Evolutionary conservation across 305 asterid species (phyloP).

Genomic region (Fraxinus angustifolia): DNA sequence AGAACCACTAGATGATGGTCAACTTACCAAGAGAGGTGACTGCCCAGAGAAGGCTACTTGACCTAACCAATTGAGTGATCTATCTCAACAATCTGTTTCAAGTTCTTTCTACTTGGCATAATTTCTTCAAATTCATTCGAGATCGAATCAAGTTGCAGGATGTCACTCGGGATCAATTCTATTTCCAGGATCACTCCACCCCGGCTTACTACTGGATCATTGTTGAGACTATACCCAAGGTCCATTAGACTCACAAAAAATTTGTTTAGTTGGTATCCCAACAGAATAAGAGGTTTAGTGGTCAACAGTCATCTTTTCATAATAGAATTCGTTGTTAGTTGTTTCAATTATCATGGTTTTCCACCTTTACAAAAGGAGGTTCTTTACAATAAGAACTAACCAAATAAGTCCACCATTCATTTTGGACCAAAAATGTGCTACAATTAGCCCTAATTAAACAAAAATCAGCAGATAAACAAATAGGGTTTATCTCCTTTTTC

Average conservation of each 20-base stretch:
- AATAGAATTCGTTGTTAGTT: not conserved
- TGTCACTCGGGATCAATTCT: not conserved
- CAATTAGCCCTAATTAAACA: not conserved
- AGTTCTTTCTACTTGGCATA: not conserved
- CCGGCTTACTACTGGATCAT: not conserved
- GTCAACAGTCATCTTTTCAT: not conserved
- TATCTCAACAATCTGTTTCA: not conserved
- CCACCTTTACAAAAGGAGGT: not conserved
- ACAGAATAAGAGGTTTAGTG: not conserved
- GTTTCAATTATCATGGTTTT: not conserved
- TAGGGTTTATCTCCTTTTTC: no score
- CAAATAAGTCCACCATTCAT: not conserved
- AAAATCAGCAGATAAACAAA: not conserved
- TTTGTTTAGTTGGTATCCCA: not conserved
- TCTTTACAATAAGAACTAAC: no score
- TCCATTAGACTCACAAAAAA: not conserved
- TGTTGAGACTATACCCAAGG: not conserved
- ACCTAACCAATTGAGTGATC: not conserved
- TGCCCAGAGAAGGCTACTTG: no score
- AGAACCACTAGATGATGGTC: not conserved
- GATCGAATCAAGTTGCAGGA: not conserved
- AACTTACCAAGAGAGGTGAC: not conserved
- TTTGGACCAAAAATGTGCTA: not conserved
- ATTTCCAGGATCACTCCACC: no score
- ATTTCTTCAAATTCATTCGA: not conserved